These are phyloP conservation scores for Penicillium decumbens DNA, from an alignment of 2,329 filamentous ascomycete species.

Conservation along the genomic window DNA sequence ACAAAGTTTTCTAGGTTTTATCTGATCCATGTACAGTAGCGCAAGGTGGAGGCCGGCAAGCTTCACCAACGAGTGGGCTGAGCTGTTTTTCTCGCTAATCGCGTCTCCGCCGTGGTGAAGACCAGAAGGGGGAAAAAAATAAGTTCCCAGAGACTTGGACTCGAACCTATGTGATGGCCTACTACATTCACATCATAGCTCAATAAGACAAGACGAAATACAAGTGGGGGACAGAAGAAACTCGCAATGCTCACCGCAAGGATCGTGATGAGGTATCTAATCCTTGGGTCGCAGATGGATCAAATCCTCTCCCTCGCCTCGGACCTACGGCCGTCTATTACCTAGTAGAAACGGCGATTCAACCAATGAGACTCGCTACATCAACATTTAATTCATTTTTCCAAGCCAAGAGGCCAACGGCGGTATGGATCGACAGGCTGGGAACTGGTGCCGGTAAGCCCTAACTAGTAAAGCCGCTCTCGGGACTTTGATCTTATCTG, in stretches of 20 bases:
- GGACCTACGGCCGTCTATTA: constrained; percentile 13
- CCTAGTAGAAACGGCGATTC: constrained; percentile 17
- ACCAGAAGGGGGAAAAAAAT: neutral
- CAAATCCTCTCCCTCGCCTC: neutral
- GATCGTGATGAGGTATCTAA: constrained; percentile 9
- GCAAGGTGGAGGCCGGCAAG: constrained; percentile 10
- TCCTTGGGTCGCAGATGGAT: constrained; percentile 14
- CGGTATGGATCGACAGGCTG: constrained; percentile 17
- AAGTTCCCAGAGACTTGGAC: neutral
- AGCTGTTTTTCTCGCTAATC: constrained; percentile 7
- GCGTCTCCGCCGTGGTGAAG: constrained; percentile 2
- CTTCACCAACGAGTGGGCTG: constrained; percentile 18
- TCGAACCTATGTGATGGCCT: neutral
- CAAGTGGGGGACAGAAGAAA: neutral
- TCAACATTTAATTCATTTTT: constrained; percentile 9
- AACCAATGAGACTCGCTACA: constrained; percentile 11
- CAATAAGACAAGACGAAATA: no score
- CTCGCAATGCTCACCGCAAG: neutral
- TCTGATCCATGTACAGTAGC: constrained; percentile 18
- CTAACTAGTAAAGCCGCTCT: constrained; percentile 7
- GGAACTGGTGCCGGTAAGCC: neutral
- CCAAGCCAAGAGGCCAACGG: constrained; percentile 6
- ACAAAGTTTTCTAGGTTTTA: constrained; percentile 1
- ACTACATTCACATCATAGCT: neutral
- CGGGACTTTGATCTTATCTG: constrained; percentile 25